A percentile compares a stretch with the other conserved stretches of the same genome.
Evolutionary conservation across 2,329 filamentous ascomycete species (phyloP).

Genomic region (Ascochyta rabiei): DNA sequence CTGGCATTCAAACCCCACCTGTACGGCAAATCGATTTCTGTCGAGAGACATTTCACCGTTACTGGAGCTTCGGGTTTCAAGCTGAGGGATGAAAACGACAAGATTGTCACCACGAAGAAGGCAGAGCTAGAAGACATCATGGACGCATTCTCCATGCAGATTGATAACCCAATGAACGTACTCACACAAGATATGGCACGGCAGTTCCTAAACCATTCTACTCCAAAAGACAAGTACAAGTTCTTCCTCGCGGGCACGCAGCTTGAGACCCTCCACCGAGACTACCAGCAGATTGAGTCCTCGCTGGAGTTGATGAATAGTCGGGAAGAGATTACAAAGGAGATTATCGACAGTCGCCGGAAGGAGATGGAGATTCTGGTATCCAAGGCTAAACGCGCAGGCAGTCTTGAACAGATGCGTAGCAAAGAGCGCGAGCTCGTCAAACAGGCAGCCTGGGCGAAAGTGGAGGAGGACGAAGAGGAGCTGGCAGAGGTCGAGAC

Average conservation of each 20-base stretch:
- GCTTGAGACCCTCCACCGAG: conserved; percentile 86
- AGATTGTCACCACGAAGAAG: conserved; percentile 80
- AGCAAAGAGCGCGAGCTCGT: conserved; percentile 64
- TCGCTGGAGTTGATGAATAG: conserved; percentile 73
- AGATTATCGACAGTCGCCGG: conserved; percentile 68
- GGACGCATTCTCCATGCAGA: conserved; percentile 90
- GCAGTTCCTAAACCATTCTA: conserved; percentile 87
- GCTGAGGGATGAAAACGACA: conserved; percentile 74
- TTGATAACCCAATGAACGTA: conserved; percentile 96
- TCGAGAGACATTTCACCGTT: conserved; percentile 87
- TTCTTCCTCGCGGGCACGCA: conserved; percentile 96
- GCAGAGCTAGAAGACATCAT: conserved; percentile 89
- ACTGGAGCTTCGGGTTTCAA: conserved; percentile 82
- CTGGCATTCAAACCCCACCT: conserved; percentile 82
- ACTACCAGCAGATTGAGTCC: conserved; percentile 85
- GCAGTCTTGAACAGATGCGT: conserved; percentile 70
- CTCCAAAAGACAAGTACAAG: conserved; percentile 85
- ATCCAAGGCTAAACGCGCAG: conserved; percentile 67
- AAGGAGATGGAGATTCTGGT: conserved; percentile 66
- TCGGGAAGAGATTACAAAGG: conserved; percentile 65
- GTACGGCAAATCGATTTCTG: conserved; percentile 83
- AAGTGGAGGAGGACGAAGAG: conserved; percentile 78
- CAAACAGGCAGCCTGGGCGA: conserved; percentile 81
- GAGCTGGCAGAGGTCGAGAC: conserved; percentile 35
- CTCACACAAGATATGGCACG: conserved; percentile 94